phyloP scores from a whole-genome alignment of 306 rosid genomes.

The Vigna trinervia region DNA sequence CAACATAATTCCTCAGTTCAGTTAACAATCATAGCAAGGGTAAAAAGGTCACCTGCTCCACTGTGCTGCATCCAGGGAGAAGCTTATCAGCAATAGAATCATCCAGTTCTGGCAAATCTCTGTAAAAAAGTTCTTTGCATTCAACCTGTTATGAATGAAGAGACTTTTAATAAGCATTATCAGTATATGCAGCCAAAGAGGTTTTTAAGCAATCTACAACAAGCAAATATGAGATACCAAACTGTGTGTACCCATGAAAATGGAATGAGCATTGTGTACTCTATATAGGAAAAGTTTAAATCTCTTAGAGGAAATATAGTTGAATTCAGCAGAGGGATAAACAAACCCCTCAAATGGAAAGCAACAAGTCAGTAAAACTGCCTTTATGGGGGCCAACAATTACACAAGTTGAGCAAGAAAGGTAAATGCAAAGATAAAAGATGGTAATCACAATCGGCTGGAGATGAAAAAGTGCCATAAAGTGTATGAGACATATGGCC shows the following conservation, averaged over 20 bases:
- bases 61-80: conserved; percentile 80
- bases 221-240: conserved; percentile 20
- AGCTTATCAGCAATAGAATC: conserved; percentile 88
- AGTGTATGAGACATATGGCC: not conserved
- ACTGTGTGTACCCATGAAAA: not conserved
- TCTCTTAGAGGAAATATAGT: not conserved
- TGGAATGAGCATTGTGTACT: not conserved
- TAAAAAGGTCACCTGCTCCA: conserved; percentile 66
- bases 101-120: conserved; percentile 85
- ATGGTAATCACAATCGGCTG: not conserved
- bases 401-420: not conserved
- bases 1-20: conserved; percentile 31
- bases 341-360: not conserved
- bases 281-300: conserved; percentile 10
- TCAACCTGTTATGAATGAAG: conserved; percentile 66
- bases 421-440: conserved; percentile 1
- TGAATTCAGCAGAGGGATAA: not conserved
- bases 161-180: conserved; percentile 18
- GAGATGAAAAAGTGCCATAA: conserved; percentile 18
- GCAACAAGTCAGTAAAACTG: not conserved
- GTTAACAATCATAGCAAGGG: not conserved
- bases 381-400: not conserved
- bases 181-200: not conserved
- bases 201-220: conserved; percentile 4
- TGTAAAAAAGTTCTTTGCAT: conserved; percentile 93